Conservation (phyloP, 495 filamentous ascomycete genomes). For the Lasiosphaeriaceae sp. region DNA sequence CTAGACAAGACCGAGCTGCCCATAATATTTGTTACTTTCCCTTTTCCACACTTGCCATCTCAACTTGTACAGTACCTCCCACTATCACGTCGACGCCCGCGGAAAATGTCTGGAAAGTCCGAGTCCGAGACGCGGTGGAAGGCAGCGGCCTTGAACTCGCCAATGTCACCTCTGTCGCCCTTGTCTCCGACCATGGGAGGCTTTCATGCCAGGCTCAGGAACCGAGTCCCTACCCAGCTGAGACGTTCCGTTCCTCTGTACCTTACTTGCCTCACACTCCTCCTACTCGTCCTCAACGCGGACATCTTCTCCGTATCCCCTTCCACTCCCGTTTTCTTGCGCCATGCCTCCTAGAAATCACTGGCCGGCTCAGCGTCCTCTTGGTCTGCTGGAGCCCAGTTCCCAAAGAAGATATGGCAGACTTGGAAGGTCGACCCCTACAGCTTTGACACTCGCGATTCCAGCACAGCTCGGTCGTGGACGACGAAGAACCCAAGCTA, state of each 20-base stretch:
- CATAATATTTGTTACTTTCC: too few relatives aligned
- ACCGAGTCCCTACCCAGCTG: constrained; percentile 30
- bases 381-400: neutral
- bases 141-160: constrained; percentile 15
- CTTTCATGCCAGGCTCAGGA: constrained; percentile 22
- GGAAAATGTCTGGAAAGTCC: neutral
- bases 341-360: constrained; percentile 2
- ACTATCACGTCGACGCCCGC: too few relatives aligned
- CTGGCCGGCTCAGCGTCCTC: neutral
- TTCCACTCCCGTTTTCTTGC: constrained; percentile 1
- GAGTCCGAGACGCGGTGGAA: constrained; percentile 4
- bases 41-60: too few relatives aligned
- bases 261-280: constrained; percentile 20
- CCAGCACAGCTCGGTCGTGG: constrained; percentile 49
- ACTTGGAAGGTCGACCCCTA: constrained; percentile 58
- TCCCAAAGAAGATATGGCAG: constrained; percentile 53
- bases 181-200: constrained; percentile 19
- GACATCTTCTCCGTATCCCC: constrained; percentile 19
- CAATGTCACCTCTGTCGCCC: constrained; percentile 21
- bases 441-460: constrained; percentile 51
- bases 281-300: constrained; percentile 36
- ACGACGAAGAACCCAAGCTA: constrained; percentile 51
- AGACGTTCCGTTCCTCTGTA: constrained; percentile 25
- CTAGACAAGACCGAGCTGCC: too few relatives aligned
- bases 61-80: too few relatives aligned